Base-by-base conservation (phyloP, 169 alveolate species). In the Eimeria brunetti region DNA sequence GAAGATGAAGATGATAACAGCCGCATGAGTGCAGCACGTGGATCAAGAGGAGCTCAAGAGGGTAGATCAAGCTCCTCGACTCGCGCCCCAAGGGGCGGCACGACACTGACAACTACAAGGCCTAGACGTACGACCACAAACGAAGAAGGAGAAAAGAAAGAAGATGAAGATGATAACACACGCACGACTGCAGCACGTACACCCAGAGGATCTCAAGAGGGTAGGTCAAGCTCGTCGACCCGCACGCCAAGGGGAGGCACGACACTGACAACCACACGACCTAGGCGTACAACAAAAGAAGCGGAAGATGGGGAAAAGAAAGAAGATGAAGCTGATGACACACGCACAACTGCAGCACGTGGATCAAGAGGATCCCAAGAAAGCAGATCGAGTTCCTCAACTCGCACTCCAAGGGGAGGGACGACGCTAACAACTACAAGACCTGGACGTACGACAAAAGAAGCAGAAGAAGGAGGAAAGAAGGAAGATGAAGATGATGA, bases 151-250 rank as follows among this genome's bases (percentile, higher is more conserved):
- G 91, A 51, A 3, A 76, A 84, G 2, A 53, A 51, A 4, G 91
- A 36, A 6, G 53, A 44, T 33, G 58, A 24, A 6, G 30, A 60
- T 14, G 89, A 51, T 11, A n/a, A 75, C 49, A 22, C 78, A 84
- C 75, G 91, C 53, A 84, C 91, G 4, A 56, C 78, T 30, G 51
- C 58, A 30, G 36, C 76, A 49, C 91, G 91, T 49, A 8, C 91
- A 58, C 8, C 76, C 1, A n/a, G 91, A 27, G 30, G 51, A 24
- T 11, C 58, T 22, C 91, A 51, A n/a, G 78, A 9, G 6, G 62
- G 60, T 12, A 18, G 60, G 16, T 46, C 58, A 27, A 24, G 60
- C 71, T 27, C 89, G 2, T 53, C 89, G 1, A 49, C 73, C 0
- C 67, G 73, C 20, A 75, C 56, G 1, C 49, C 71, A 11, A 81